A percentile compares a stretch with the other conserved stretches of the same genome.
Conservation (phyloP, 768 basidiomycete species). For the Tylopilus sp. region DNA sequence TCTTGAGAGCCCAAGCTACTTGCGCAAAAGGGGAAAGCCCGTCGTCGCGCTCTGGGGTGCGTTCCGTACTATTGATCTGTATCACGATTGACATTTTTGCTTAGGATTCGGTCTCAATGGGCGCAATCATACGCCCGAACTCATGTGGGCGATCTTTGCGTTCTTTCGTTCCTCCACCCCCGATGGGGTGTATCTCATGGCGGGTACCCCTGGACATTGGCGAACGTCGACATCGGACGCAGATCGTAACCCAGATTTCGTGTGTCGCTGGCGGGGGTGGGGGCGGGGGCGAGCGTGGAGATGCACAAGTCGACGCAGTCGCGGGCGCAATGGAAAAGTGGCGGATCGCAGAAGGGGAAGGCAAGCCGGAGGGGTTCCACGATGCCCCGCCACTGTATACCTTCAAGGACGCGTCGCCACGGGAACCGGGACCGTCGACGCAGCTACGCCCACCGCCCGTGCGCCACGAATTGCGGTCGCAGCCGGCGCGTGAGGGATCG, state of each 20-base stretch:
- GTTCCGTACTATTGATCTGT: neutral
- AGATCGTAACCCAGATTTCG: constrained; percentile 62
- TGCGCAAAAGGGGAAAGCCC: constrained; percentile 64
- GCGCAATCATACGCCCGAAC: constrained; percentile 57
- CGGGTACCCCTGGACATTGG: constrained; percentile 72
- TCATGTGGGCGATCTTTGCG: constrained; percentile 49
- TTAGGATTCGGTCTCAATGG: constrained; percentile 70
- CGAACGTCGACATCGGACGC: constrained; percentile 67
- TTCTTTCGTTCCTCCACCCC: constrained; percentile 63
- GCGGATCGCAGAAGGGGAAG: no score
- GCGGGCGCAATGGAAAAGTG: no score
- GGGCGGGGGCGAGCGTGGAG: no score
- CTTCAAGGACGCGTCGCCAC: no score
- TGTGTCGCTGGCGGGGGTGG: no score
- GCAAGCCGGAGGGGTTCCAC: no score
- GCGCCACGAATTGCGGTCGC: no score
- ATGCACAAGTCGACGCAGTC: no score
- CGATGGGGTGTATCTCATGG: constrained; percentile 73
- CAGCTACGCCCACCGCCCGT: no score
- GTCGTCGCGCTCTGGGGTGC: constrained; percentile 75
- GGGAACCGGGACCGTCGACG: no score
- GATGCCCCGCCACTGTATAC: no score
- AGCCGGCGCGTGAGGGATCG: no score
- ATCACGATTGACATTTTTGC: neutral
- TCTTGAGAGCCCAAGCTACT: constrained; percentile 69